These are phyloP conservation scores for Coccomyxa sp. DNA, from an alignment of 139 green algal species.

Conservation along the genomic window DNA sequence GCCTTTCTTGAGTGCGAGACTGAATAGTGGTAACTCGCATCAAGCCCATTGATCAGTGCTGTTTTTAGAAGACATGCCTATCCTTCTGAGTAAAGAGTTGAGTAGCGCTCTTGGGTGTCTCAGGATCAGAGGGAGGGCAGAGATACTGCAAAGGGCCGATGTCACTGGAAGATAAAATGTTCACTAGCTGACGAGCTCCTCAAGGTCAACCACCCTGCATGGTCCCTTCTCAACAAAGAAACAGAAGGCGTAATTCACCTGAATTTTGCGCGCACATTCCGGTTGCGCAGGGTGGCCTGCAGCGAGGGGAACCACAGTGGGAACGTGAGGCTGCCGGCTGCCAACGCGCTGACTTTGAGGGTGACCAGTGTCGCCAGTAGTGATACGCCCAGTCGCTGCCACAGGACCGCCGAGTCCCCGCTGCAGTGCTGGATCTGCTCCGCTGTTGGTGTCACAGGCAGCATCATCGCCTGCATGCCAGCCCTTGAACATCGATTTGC, in stretches of 20 bases:
- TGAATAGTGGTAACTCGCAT: no score
- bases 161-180: no score
- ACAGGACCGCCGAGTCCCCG: neutral
- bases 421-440: slow-evolving; percentile 17
- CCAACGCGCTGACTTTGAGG: slow-evolving; percentile 1
- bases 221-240: neutral
- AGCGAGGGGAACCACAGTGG: slow-evolving; percentile 16
- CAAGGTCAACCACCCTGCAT: no score
- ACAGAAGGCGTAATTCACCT: neutral
- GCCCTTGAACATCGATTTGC: neutral
- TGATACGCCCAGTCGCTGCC: slow-evolving; percentile 6
- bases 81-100: no score
- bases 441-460: slow-evolving; percentile 2
- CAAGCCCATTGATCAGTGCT: no score
- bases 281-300: slow-evolving; percentile 12
- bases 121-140: no score
- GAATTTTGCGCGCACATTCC: slow-evolving; percentile 2
- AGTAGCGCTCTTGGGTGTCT: no score
- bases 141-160: no score
- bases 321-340: slow-evolving; percentile 11
- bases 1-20: no score
- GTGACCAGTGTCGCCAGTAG: slow-evolving; percentile 8
- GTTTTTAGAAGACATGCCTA: no score
- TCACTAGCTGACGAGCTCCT: no score
- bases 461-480: slow-evolving; percentile 8